Conservation (phyloP, 2,329 filamentous ascomycete species). For the Apiospora hydei region DNA sequence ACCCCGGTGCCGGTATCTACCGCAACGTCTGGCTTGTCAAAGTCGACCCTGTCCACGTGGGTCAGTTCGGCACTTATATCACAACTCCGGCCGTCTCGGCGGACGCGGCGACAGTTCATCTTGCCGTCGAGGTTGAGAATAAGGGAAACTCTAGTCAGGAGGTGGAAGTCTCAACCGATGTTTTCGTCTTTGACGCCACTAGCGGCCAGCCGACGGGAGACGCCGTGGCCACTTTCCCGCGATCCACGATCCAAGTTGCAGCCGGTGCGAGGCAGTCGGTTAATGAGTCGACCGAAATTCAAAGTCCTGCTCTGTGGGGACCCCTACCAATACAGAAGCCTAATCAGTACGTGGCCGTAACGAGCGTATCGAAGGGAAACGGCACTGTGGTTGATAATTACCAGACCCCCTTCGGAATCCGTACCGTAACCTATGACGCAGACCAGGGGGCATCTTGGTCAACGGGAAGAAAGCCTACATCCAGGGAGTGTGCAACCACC, state of each 20-base stretch:
- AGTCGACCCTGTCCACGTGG: slow-evolving; percentile 53
- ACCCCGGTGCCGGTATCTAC: slow-evolving; percentile 61
- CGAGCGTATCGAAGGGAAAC: slow-evolving; percentile 40
- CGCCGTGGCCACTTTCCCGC: slow-evolving; percentile 45
- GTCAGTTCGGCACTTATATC: slow-evolving; percentile 57
- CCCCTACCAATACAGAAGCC: slow-evolving; percentile 54
- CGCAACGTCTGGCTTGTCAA: slow-evolving; percentile 62
- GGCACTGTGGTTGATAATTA: slow-evolving; percentile 47
- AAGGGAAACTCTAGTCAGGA: slow-evolving; percentile 39
- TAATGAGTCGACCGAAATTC: slow-evolving; percentile 44
- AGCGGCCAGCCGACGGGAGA: slow-evolving; percentile 39
- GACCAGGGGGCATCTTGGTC: slow-evolving; percentile 49
- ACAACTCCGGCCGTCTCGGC: slow-evolving; percentile 54
- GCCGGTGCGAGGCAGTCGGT: slow-evolving; percentile 42
- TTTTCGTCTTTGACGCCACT: slow-evolving; percentile 47
- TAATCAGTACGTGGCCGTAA: slow-evolving; percentile 56
- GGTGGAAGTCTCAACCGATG: slow-evolving; percentile 49
- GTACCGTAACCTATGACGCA: slow-evolving; percentile 48
- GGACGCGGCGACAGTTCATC: slow-evolving; percentile 51
- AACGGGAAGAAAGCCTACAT: slow-evolving; percentile 54
- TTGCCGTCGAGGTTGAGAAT: slow-evolving; percentile 57
- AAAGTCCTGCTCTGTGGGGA: slow-evolving; percentile 55
- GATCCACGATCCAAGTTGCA: slow-evolving; percentile 37
- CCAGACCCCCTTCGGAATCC: slow-evolving; percentile 59
- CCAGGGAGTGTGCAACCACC: slow-evolving; percentile 58